These are phyloP conservation scores for Claviceps capensis DNA, from an alignment of 2,329 filamentous ascomycete species.

Conservation along the genomic window DNA sequence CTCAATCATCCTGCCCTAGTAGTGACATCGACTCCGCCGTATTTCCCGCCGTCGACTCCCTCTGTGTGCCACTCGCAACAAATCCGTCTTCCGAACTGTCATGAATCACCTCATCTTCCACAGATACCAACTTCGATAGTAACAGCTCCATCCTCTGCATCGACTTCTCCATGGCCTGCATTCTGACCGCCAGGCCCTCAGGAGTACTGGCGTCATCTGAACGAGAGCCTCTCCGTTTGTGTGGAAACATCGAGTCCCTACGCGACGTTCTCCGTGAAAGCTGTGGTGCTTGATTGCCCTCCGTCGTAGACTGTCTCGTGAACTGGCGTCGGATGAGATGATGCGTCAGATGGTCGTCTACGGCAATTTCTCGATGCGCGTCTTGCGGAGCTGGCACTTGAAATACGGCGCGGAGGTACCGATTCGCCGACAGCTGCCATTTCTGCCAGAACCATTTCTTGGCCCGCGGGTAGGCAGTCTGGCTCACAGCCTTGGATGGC, in stretches of 20 bases:
- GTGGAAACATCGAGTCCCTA: slow-evolving; percentile 42
- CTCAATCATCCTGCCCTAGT: slow-evolving; percentile 7
- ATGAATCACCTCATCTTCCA: slow-evolving; percentile 15
- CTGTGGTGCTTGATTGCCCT: slow-evolving; percentile 10
- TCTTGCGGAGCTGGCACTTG: slow-evolving; percentile 54
- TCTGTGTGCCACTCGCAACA: slow-evolving; percentile 17
- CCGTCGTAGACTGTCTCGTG: slow-evolving; percentile 29
- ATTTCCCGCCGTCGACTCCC: slow-evolving; percentile 12
- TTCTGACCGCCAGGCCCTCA: slow-evolving; percentile 27
- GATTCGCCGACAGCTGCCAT: slow-evolving; percentile 55
- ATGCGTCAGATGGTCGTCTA: slow-evolving; percentile 44
- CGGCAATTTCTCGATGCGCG: slow-evolving; percentile 41
- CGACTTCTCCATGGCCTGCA: slow-evolving; percentile 36
- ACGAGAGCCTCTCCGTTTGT: slow-evolving; percentile 35
- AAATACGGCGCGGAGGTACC: slow-evolving; percentile 60
- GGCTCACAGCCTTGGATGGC: slow-evolving; percentile 19
- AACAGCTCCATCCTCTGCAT: slow-evolving; percentile 35
- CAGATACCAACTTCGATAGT: slow-evolving; percentile 25
- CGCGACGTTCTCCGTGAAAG: slow-evolving; percentile 23
- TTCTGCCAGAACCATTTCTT: slow-evolving; percentile 48
- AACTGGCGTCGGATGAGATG: slow-evolving; percentile 46
- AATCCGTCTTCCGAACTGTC: slow-evolving; percentile 14
- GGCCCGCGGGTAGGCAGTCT: slow-evolving; percentile 11
- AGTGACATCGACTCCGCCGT: slow-evolving; percentile 18
- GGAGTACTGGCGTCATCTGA: slow-evolving; percentile 29